Conservation (phyloP, 371 early-diverging fungal genomes). For the Smittium culicis region DNA sequence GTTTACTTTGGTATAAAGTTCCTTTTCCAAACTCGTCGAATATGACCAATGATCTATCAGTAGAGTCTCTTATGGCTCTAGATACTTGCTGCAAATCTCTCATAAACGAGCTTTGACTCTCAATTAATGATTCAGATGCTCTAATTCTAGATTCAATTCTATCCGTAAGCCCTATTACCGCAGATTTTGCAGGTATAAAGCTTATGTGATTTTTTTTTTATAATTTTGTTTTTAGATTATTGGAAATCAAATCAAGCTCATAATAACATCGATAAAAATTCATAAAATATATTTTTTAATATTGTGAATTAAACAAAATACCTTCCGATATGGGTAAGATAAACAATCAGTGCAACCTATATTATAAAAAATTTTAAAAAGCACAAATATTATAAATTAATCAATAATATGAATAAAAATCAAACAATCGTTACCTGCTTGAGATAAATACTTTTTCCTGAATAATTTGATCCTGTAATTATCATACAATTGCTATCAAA, state of each 20-base stretch:
- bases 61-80: not conserved
- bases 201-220: no score
- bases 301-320: not conserved
- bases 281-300: not conserved
- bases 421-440: no score
- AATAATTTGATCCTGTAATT: slow-evolving; percentile 13
- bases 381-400: no score
- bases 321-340: slow-evolving; percentile 18
- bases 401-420: no score
- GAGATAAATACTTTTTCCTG: slow-evolving; percentile 14
- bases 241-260: not conserved
- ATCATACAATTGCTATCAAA: not conserved
- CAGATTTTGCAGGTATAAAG: slow-evolving; percentile 16
- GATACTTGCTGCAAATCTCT: slow-evolving; percentile 20
- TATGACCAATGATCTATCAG: slow-evolving; percentile 16
- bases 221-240: no score
- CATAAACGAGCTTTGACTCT: slow-evolving; percentile 21
- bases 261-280: not conserved
- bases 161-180: slow-evolving; percentile 19
- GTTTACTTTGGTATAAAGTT: slow-evolving; percentile 15
- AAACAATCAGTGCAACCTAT: slow-evolving; percentile 17
- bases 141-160: slow-evolving; percentile 21
- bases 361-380: no score
- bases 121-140: slow-evolving; percentile 18
- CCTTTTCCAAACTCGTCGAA: slow-evolving; percentile 30